Percentiles rank a stretch among this genome's conserved stretches.
These are phyloP conservation scores for Scolecobasidium constrictum DNA, from an alignment of 2,329 filamentous ascomycete species.

Conservation along the genomic window DNA sequence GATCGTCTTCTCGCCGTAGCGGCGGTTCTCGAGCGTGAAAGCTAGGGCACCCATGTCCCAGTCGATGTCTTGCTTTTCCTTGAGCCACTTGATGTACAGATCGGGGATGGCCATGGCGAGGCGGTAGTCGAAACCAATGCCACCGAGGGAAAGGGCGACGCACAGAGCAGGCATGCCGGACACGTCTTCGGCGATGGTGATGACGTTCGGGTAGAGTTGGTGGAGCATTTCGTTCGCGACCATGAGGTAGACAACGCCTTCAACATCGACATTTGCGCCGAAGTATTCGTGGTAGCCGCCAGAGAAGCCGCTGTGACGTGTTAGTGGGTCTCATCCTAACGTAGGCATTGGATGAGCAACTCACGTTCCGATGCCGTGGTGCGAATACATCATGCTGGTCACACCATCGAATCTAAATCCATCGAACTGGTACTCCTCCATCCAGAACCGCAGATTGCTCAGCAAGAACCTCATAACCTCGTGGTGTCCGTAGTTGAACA, in stretches of 20 bases:
- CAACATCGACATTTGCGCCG: constrained; percentile 77
- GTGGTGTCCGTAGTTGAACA: constrained; percentile 95
- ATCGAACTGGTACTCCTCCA: constrained; percentile 96
- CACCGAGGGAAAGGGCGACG: constrained; percentile 71
- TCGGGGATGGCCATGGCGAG: constrained; percentile 96
- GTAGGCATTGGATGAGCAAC: constrained; percentile 22
- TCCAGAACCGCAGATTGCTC: constrained; percentile 95
- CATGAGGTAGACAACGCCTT: constrained; percentile 91
- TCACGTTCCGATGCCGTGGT: constrained; percentile 95
- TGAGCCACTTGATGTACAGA: constrained; percentile 98
- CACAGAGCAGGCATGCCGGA: constrained; percentile 98
- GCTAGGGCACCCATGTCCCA: constrained; percentile 84
- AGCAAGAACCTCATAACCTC: constrained; percentile 93
- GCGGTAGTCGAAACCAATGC: constrained; percentile 93
- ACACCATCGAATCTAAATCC: constrained; percentile 97
- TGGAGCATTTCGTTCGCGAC: constrained; percentile 94
- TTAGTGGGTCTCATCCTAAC: constrained; percentile 15
- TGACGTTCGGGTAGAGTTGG: constrained; percentile 71
- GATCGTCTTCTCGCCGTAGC: constrained; percentile 96
- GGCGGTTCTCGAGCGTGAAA: constrained; percentile 82
- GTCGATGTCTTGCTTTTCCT: constrained; percentile 79
- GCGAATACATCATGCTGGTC: constrained; percentile 92
- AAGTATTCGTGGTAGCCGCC: constrained; percentile 99
- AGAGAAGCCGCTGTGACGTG: constrained; percentile 65
- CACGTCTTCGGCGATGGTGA: constrained; percentile 93